Evolutionary conservation across 1,284 basidiomycete genomes (phyloP).

Genomic region (Ceratobasidium theobromae): DNA sequence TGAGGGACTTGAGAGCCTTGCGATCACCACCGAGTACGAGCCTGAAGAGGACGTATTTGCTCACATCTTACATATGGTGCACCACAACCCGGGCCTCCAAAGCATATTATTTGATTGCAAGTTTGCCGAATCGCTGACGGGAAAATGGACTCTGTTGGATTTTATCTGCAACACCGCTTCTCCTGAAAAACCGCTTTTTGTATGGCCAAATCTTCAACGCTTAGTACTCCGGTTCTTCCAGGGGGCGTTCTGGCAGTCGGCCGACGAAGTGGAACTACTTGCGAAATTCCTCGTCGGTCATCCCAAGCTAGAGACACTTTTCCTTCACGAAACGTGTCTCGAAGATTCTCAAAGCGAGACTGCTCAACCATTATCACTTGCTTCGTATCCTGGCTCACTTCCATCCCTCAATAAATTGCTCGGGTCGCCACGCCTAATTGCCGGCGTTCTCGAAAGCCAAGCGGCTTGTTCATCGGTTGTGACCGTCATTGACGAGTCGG

Average conservation of each 20-base stretch:
- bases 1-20: background rate
- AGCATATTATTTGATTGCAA: constrained; percentile 16
- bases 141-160: constrained; percentile 1
- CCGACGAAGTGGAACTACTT: background rate
- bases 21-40: constrained; percentile 9
- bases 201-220: constrained; percentile 9
- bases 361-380: background rate
- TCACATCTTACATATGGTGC: background rate
- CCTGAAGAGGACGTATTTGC: background rate
- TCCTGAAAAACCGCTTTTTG: background rate
- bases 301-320: constrained; percentile 2
- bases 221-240: constrained; percentile 1
- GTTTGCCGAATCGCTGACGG: constrained; percentile 6
- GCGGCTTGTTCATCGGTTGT: background rate
- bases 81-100: background rate
- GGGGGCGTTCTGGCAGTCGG: constrained; percentile 6
- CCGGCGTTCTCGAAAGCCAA: constrained; percentile 11
- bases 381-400: background rate
- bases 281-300: background rate
- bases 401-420: background rate
- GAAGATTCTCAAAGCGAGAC: constrained; percentile 12
- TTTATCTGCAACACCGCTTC: background rate
- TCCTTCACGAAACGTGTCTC: constrained; percentile 3
- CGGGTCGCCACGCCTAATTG: constrained; percentile 7
- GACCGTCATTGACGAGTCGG: background rate